Conservation (phyloP, 805 yeast species). For the Komagataella kurtzmanii region DNA sequence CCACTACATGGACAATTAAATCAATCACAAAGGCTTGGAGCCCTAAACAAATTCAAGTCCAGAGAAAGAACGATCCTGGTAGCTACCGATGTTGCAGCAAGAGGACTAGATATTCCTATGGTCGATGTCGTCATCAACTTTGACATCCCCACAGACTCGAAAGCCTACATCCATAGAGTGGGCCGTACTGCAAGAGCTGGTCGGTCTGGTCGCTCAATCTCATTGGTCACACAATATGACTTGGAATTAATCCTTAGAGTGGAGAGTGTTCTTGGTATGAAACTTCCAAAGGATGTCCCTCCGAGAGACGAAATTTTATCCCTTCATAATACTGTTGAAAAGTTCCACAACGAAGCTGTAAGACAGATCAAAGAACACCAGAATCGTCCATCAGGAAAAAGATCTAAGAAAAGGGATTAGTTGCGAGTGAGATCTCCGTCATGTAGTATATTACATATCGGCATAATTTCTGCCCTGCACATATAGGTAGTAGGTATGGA, state of each 20-base stretch:
- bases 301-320: constrained; percentile 67
- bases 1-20: constrained; percentile 90
- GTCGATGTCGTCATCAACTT: constrained; percentile 85
- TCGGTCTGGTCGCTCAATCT: constrained; percentile 73
- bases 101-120: constrained; percentile 93
- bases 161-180: constrained; percentile 90
- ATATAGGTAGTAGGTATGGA: neutral
- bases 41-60: constrained; percentile 65
- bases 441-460: neutral
- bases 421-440: neutral
- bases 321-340: constrained; percentile 77
- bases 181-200: constrained; percentile 97
- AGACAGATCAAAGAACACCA: constrained; percentile 62
- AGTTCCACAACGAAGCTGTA: constrained; percentile 84
- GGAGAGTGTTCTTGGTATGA: constrained; percentile 75
- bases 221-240: constrained; percentile 90
- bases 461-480: neutral
- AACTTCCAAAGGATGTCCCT: constrained; percentile 71
- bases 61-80: constrained; percentile 58
- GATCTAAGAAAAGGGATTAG: constrained; percentile 9
- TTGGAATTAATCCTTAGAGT: constrained; percentile 78
- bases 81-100: constrained; percentile 87
- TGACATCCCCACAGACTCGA: constrained; percentile 93
- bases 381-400: constrained; percentile 10
- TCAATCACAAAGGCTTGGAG: constrained; percentile 75